Base-by-base conservation (phyloP, 805 yeast species). In the Lipomyces spencermartinsiae region DNA sequence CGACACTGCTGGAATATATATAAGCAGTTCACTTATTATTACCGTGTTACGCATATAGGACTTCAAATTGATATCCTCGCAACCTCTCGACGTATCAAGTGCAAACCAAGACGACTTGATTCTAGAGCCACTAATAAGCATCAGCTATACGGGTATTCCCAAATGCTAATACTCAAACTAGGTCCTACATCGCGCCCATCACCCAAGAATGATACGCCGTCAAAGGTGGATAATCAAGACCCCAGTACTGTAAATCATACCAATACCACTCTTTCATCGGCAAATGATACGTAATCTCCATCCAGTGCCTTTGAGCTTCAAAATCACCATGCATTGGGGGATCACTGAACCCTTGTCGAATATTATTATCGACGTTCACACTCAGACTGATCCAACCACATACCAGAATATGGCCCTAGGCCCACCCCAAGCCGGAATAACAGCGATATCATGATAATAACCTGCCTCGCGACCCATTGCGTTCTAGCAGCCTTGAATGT, bases 241-340 rank as follows among this genome's bases (percentile, higher is more conserved):
- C 97, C 98, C 99, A 95, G 80, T 94, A 93, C 73, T 88, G 87
- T 58, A 93, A 82, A 76, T 95, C 97, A 78, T 87, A 92, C 80
- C 84, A 91, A 76, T 95, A 95, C 99, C 99, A 95, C 70, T 89
- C 73, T 0, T 80, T 78, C 0, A 92, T 78, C 0, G 97, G 95
- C 60, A 93, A 77, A 73, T 88, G 87, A 53, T 83, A 87, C 0
- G 98, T 94, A 63, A 94, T 82, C 77, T 95, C 99, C 86, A 95
- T 84, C 99, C 99, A 95, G 78, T 94, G 99, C 72, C 99, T 85
- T 78, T 95, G 99, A 0, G 98, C 98, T 78, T 95, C 99, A 75
- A 95, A 94, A 77, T 95, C 99, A 6, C 99, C 99, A 81, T 82
- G 87, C 86, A 92, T 86, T 4, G 98, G 98, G 8, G 90, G 87